Base-by-base conservation (phyloP, 2,329 filamentous ascomycete genomes). In the Plectosphaerella cucumerina region DNA sequence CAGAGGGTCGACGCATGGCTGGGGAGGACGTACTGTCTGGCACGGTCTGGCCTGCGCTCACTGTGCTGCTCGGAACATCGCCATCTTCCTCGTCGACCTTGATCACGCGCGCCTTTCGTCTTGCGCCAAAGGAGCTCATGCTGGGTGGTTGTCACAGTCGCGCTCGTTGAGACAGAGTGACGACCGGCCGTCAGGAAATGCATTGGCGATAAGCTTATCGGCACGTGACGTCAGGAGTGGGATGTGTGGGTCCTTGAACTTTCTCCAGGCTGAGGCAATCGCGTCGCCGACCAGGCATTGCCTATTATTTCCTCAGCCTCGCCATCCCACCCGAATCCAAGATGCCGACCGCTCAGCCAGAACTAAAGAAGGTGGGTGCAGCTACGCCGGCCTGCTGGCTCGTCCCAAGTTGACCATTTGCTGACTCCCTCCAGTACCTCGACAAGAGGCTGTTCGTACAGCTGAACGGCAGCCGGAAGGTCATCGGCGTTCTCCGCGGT, bases 391-490 rank as follows among this genome's bases (percentile, higher is more conserved):
- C 42, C 26, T 17, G 37, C 39, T 9, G 17, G 20, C 33, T 20
- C 26, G 5, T 35, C 6, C 26, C 26, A 11, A 8, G 12, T 31
- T 31, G 26, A 31, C 26, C 26, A 21, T n/a, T 34, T 15, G 33
- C 26, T 26, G n/a, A 42, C 52, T 54, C 52, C 20, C 20, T 48
- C 47, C 63, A 99, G 94, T 99, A 99, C 74, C 91, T 99, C 74
- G 94, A 99, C 80, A 99, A 99, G 84, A 84, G 93, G 74, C 83
- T 99, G 66, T 96, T 97, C 71, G 91, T 97, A 60, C 93, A 99
- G 72, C 78, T 99, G 50, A 99, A 99, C 73, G 94, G 94, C 66
- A 96, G 92, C 71, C 89, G 94, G 70, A 97, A 96, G 74, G 93
- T 99, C 56, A 90, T 96, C 69, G 94, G 95, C 50, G 82, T 96